A percentile compares a stretch with the other conserved stretches of the same genome.
Evolutionary conservation across 2,329 filamentous ascomycete genomes (phyloP).

Genomic region (Aspergillus ibericus): DNA sequence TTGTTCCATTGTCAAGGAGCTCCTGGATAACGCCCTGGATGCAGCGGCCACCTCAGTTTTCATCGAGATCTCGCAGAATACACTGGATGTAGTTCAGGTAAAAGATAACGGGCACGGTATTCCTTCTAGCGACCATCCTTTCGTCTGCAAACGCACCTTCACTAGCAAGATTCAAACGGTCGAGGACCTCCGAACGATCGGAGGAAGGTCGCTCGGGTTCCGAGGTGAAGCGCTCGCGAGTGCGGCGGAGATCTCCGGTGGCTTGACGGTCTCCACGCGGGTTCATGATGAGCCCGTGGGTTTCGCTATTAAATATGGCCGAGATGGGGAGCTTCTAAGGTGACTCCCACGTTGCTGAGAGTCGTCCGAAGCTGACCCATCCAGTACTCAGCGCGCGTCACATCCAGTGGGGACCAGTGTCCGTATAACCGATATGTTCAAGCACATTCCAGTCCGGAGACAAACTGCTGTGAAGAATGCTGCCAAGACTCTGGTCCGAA

Average conservation of each 20-base stretch:
- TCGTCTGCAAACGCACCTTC: conserved; percentile 59
- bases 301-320: conserved; percentile 51
- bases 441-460: conserved; percentile 59
- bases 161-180: conserved; percentile 65
- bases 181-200: conserved; percentile 56
- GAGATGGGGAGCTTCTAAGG: conserved; percentile 52
- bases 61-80: conserved; percentile 60
- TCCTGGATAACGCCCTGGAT: conserved; percentile 68
- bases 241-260: conserved; percentile 58
- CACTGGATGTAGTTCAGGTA: conserved; percentile 62
- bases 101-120: conserved; percentile 66
- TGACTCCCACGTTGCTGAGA: conserved; percentile 21
- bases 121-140: conserved; percentile 52
- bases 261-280: conserved; percentile 56
- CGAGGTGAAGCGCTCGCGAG: conserved; percentile 65
- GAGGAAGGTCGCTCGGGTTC: conserved; percentile 61
- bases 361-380: background rate
- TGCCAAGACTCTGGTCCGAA: conserved; percentile 50
- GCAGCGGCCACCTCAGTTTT: conserved; percentile 58
- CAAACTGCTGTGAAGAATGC: conserved; percentile 55
- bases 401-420: conserved; percentile 63
- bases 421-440: conserved; percentile 57
- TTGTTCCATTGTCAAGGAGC: conserved; percentile 61
- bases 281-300: conserved; percentile 58
- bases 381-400: conserved; percentile 45